phyloP scores from a whole-genome alignment of 257 asterid species.

The Solanum medicagineum region DNA sequence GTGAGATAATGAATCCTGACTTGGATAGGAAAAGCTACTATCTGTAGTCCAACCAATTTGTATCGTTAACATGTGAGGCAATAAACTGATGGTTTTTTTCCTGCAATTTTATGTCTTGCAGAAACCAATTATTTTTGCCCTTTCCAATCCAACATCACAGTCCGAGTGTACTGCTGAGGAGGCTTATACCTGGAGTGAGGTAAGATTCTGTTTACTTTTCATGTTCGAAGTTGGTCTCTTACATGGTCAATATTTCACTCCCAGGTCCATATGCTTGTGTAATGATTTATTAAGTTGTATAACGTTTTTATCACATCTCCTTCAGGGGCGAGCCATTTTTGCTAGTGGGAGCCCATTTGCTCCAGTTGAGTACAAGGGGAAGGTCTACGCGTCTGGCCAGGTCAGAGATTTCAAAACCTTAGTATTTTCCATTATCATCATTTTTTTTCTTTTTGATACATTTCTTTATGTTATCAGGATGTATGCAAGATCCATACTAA shows the following conservation, averaged over 20 bases:
- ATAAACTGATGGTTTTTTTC: background rate
- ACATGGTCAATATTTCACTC: background rate
- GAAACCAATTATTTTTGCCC: conserved; percentile 83
- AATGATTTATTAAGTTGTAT: background rate
- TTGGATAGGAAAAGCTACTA: background rate
- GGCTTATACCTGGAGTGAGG: conserved; percentile 88
- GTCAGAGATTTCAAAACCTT: conserved; percentile 10
- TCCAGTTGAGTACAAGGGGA: conserved; percentile 49
- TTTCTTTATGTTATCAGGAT: background rate
- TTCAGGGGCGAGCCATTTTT: conserved; percentile 63
- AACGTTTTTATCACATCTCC: conserved; percentile 1
- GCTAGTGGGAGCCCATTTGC: conserved; percentile 81
- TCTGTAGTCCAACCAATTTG: background rate
- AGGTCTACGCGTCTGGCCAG: conserved; percentile 61
- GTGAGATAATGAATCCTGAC: conserved; percentile 10
- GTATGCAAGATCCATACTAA: background rate
- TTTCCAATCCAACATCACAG: conserved; percentile 93
- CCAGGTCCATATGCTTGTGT: background rate
- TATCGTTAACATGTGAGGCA: background rate
- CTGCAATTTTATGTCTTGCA: conserved; percentile 14
- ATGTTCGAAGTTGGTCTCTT: background rate
- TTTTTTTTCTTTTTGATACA: background rate
- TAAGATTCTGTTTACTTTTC: background rate
- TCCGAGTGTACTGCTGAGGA: conserved; percentile 92
- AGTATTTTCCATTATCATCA: background rate